Evolutionary conservation across 352 stramenopile genomes (phyloP), one percentile per base, ranked within the genome.

Genomic region (Phytophthora meadii): DNA sequence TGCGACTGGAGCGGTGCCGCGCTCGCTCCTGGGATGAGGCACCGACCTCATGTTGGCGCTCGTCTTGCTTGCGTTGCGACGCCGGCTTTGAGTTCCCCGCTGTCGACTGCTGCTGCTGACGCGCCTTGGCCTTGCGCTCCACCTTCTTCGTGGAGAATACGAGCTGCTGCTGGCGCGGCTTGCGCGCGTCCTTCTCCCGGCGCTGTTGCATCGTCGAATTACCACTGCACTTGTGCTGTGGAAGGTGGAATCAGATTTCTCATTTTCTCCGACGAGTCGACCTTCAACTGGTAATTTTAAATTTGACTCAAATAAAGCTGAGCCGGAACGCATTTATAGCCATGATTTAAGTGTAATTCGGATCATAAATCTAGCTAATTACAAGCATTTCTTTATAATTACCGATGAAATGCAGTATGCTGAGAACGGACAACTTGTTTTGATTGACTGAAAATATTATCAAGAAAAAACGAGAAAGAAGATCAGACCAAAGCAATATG

Each of bases 81-180:
- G 45, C 47, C 42, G 49, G 19, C 19, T 72, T 57, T n/a, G 42
- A 36, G 45, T 41, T 37, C 5, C 65, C 61, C 22, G 50, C 48
- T 7, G 50, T 15, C 7, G 59, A 15, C 17, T 61, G 67, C 27
- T 66, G 61, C 14, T 67, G 63, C 44, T 80, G 65, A 39, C 66
- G 62, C 44, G 61, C 19, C 57, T 69, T 70, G 49, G 68, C 46
- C 52, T 69, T 69, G 39, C 61, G 66, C 1, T 57, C 70, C 5
- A 77, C 84, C 49, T 84, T 87, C 60, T 84, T 88, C 39, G 84
- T 92, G 12, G 84, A 92, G 51, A 83, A 89, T 36, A 92, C 81
- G 40, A 92, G 60, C 50, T 88, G 81, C 47, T 71, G 61, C 39
- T 53, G 34, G 24, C 66, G 66, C 1, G 54, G 27, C 64, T 72